Evolutionary conservation across 345 rosid species (phyloP).

Genomic region (Nasturtium officinale): DNA sequence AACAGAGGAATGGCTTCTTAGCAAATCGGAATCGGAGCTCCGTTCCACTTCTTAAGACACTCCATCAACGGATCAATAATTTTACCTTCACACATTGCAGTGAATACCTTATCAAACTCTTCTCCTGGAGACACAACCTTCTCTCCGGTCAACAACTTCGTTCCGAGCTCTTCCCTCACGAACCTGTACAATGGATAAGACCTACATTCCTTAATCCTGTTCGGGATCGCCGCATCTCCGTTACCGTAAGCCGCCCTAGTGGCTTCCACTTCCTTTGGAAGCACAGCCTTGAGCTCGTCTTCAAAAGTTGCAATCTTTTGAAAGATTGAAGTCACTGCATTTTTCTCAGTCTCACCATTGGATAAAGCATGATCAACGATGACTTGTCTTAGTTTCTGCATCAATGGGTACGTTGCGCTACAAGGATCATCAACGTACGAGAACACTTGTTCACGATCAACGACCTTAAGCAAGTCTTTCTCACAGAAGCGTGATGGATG

Average conservation of each 20-base stretch:
- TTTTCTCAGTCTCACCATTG: constrained; percentile 60
- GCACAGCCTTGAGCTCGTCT: constrained; percentile 53
- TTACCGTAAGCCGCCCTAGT: constrained; percentile 51
- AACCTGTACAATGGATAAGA: constrained; percentile 71
- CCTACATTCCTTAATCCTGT: constrained; percentile 67
- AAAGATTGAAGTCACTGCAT: constrained; percentile 55
- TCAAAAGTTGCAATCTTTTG: constrained; percentile 66
- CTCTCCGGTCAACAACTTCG: constrained; percentile 61
- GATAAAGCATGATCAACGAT: constrained; percentile 63
- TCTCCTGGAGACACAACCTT: constrained; percentile 66
- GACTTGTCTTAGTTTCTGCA: constrained; percentile 67
- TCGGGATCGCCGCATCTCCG: constrained; percentile 52
- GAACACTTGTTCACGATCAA: constrained; percentile 56
- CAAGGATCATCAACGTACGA: constrained; percentile 71
- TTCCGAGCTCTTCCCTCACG: constrained; percentile 67
- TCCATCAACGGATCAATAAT: constrained; percentile 72
- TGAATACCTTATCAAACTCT: constrained; percentile 69
- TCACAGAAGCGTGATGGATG: constrained; percentile 69
- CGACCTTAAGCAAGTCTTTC: constrained; percentile 61
- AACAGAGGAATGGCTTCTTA: constrained; percentile 28
- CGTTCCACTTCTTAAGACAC: constrained; percentile 75
- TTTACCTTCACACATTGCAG: constrained; percentile 67
- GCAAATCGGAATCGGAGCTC: constrained; percentile 71
- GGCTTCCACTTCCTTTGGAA: constrained; percentile 66
- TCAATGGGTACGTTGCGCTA: constrained; percentile 57